phyloP scores from a whole-genome alignment of 2,329 filamentous ascomycete genomes.

The Ophiostoma tasmaniense region DNA sequence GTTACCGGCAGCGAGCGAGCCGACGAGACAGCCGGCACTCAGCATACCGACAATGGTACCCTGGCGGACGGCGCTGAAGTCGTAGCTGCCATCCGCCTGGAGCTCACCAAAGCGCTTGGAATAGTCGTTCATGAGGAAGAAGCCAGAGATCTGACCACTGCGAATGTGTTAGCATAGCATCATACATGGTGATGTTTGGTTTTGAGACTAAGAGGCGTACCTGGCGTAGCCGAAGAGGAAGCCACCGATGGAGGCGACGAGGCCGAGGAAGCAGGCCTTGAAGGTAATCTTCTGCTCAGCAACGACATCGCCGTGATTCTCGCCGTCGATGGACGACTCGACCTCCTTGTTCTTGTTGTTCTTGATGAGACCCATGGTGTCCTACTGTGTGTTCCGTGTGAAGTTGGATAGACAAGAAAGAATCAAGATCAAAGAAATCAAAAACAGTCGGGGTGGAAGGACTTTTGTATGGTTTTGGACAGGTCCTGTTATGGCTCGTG shows the following conservation, averaged over 20 bases:
- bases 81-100: not conserved
- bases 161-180: not conserved
- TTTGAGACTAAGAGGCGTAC: not conserved
- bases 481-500: not conserved
- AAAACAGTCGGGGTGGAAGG: not conserved
- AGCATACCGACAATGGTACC: conserved; percentile 7
- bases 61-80: conserved; percentile 2
- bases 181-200: not conserved
- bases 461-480: not conserved
- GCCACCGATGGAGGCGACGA: conserved; percentile 4
- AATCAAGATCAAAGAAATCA: not conserved
- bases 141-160: conserved; percentile 6
- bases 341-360: not conserved
- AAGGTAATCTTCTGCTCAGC: conserved; percentile 4
- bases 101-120: not conserved
- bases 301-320: conserved; percentile 3
- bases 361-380: conserved; percentile 2
- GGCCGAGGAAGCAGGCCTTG: conserved; percentile 2
- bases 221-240: conserved; percentile 3
- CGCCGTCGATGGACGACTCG: not conserved
- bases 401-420: not conserved
- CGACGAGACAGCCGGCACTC: not conserved
- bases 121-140: conserved; percentile 6
- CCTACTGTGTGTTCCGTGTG: not conserved
- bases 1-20: conserved; percentile 1